These are phyloP conservation scores for Sclerotinia subarctica DNA, from an alignment of 2,329 filamentous ascomycete genomes.

Conservation along the genomic window DNA sequence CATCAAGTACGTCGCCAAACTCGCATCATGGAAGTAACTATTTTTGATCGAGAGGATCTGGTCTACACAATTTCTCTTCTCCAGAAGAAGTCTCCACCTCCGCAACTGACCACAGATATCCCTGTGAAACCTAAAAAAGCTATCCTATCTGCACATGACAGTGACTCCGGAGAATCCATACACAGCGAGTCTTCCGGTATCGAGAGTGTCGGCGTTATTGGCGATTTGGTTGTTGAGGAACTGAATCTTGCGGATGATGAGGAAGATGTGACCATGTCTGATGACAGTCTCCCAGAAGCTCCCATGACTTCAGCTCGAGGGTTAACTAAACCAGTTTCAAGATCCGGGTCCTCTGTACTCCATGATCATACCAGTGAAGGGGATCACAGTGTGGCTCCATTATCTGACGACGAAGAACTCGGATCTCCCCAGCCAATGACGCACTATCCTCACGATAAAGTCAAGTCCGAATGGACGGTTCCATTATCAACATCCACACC, in stretches of 20 bases:
- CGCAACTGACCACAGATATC: conserved; percentile 28
- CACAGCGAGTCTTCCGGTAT: conserved; percentile 26
- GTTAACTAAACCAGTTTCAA: not conserved
- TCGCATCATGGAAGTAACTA: conserved; percentile 58
- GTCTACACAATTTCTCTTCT: conserved; percentile 51
- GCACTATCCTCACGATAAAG: not conserved
- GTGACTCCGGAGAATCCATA: conserved; percentile 32
- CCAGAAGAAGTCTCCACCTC: conserved; percentile 44
- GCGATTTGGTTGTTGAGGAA: conserved; percentile 49
- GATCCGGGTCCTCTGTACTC: not conserved
- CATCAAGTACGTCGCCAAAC: conserved; percentile 55
- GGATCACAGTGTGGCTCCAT: not conserved
- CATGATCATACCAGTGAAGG: not conserved
- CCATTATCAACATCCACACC: not conserved
- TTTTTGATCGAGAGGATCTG: conserved; percentile 58
- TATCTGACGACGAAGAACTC: not conserved
- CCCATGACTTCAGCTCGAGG: not conserved
- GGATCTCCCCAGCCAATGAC: not conserved
- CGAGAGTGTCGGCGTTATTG: conserved; percentile 45
- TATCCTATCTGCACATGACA: conserved; percentile 20
- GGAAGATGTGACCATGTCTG: conserved; percentile 26
- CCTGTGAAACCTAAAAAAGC: conserved; percentile 23
- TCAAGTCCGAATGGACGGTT: not conserved
- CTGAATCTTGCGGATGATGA: conserved; percentile 33
- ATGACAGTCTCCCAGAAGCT: conserved; percentile 3